A percentile compares a stretch with the other conserved stretches of the same genome.
Conservation (phyloP, 495 filamentous ascomycete genomes). For the Penicillium ucsense region DNA sequence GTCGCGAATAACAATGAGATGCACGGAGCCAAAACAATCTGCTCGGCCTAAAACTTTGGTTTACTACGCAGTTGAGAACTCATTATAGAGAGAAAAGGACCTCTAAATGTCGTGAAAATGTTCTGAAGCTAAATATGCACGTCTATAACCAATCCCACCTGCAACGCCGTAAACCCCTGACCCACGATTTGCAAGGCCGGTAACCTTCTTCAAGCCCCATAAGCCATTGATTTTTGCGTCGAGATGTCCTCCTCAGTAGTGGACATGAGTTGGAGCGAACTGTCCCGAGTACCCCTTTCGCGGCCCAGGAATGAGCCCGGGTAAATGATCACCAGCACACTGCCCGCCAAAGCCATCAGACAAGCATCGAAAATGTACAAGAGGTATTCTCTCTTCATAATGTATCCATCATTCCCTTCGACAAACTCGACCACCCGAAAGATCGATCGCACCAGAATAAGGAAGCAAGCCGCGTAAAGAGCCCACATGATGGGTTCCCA, state of each 20-base stretch:
- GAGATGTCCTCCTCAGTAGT: neutral
- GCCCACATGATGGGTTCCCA: conserved; percentile 44
- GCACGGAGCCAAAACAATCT: neutral
- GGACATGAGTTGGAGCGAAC: conserved; percentile 4
- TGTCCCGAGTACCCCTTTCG: conserved; percentile 2
- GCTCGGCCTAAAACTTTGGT: neutral
- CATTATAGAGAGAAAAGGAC: too few species aligned
- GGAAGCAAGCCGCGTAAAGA: conserved; percentile 40
- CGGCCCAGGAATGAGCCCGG: conserved; percentile 2
- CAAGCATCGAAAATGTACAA: conserved; percentile 53
- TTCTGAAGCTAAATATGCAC: too few species aligned
- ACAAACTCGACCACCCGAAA: conserved; percentile 55
- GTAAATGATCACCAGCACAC: conserved; percentile 1
- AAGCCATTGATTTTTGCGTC: neutral
- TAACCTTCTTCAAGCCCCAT: neutral
- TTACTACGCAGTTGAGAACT: neutral
- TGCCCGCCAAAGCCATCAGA: conserved; percentile 39
- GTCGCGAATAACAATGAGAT: too few species aligned
- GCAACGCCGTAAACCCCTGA: too few species aligned
- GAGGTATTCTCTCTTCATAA: conserved; percentile 45
- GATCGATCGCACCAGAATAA: conserved; percentile 51
- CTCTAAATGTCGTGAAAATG: neutral
- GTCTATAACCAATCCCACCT: too few species aligned
- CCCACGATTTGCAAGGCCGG: too few species aligned
- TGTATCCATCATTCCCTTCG: conserved; percentile 42